phyloP scores from a whole-genome alignment of 164 flowering plant genomes.

The Aristolochia contorta region DNA sequence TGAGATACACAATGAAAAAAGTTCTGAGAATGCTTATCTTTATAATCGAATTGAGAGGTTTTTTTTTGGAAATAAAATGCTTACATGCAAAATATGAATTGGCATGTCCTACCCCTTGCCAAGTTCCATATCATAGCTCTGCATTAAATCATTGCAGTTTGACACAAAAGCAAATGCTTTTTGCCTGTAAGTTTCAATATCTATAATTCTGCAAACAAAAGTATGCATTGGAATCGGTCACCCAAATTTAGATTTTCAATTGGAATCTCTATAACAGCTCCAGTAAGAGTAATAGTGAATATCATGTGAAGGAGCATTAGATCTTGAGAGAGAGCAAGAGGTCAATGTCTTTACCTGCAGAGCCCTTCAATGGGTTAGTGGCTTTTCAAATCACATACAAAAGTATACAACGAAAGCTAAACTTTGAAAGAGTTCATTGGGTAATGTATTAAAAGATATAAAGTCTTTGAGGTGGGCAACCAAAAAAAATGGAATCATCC shows the following conservation, averaged over 20 bases:
- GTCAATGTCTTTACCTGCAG: conserved; percentile 45
- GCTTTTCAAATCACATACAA: conserved; percentile 64
- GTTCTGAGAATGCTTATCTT: too few relatives aligned
- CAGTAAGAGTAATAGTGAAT: neutral
- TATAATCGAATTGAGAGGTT: too few relatives aligned
- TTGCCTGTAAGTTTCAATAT: conserved; percentile 71
- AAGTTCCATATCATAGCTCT: conserved; percentile 1
- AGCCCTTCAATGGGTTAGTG: conserved; percentile 75
- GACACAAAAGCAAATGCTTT: conserved; percentile 9
- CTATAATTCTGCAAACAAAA: conserved; percentile 63
- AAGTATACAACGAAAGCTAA: conserved; percentile 17
- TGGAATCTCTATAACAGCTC: neutral
- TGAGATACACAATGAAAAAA: too few relatives aligned
- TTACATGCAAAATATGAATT: too few relatives aligned
- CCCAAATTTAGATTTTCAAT: neutral
- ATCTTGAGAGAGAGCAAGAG: conserved; percentile 1
- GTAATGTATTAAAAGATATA: too few relatives aligned
- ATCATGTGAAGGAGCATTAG: neutral
- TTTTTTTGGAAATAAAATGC: too few relatives aligned
- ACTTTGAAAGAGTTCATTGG: too few relatives aligned
- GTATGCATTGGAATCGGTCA: neutral
- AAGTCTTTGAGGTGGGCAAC: too few relatives aligned
- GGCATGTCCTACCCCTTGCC: conserved; percentile 1
- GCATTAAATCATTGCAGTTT: neutral
- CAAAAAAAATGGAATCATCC: too few relatives aligned